Evolutionary conservation across 2,329 filamentous ascomycete genomes (phyloP), one percentile per base, ranked within the genome.

Genomic region (Torrubiellomyces zombiae): DNA sequence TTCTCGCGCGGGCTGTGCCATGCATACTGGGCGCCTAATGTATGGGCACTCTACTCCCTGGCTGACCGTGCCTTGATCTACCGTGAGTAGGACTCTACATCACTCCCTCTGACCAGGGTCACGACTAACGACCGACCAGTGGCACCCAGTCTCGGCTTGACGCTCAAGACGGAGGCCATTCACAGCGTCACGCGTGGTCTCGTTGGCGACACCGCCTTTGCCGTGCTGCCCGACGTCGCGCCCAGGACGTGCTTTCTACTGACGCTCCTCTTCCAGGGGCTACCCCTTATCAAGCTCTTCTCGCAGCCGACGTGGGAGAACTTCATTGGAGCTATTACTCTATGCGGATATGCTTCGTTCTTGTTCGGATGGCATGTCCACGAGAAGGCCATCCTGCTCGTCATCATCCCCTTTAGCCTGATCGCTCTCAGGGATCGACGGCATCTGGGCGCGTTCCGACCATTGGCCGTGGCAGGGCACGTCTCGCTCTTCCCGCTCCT

Each of bases 291-390:
- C 34, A 91, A 83, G 50, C 69, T 95, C 19, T 92, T 93, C 55
- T 44, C 69, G 22, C 61, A 66, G 25, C 82, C 83, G 3, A 81
- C 70, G 1, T 93, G 82, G 80, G 78, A 92, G 33, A 77, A 68
- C 28, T 95, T 98, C 45, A 67, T 95, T 20, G 82, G 82, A 4
- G 76, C 82, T 1, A 67, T 93, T 21, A 94, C 86, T 0, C 69
- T 95, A 10, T 95, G 89, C 43, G 89, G 81, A 30, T 98, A 94
- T 45, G 79, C 86, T 0, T 94, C 86, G 0, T 98, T 98, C 55
- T 63, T 98, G 7, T 95, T 95, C 39, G 86, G 89, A 28, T 98
- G 86, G 83, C 89, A 98, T 44, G 89, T 98, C 7, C 89, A 98
- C 42, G 89, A 98, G 47, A 98, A 98, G 52, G 89, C 89, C 2